These are phyloP conservation scores for Arthroderma sp. DNA, from an alignment of 2,329 filamentous ascomycete genomes.

Conservation along the genomic window DNA sequence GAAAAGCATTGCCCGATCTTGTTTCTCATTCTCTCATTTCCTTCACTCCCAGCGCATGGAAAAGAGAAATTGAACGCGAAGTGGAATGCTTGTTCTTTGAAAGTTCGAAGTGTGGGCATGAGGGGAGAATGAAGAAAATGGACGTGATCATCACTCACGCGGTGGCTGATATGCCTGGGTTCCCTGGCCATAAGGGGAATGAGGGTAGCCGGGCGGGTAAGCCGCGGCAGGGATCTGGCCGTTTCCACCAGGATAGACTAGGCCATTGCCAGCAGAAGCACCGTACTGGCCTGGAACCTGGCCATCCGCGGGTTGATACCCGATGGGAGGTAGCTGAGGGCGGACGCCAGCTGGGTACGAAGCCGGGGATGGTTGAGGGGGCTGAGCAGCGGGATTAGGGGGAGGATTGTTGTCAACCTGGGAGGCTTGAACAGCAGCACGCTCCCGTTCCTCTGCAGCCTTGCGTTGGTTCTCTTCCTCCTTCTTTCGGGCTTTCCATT, in stretches of 20 bases:
- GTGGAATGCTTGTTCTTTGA: neutral
- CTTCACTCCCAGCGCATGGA: neutral
- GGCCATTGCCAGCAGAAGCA: slow-evolving; percentile 37
- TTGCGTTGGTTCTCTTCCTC: slow-evolving; percentile 86
- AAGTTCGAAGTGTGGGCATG: neutral
- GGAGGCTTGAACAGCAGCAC: slow-evolving; percentile 45
- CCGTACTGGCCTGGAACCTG: slow-evolving; percentile 51
- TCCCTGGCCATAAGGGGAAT: slow-evolving; percentile 38
- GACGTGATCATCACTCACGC: slow-evolving; percentile 29
- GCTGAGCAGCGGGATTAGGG: slow-evolving; percentile 24
- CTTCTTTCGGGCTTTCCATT: slow-evolving; percentile 99
- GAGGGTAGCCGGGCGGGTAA: slow-evolving; percentile 36
- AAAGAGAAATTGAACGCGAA: neutral
- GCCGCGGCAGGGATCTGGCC: slow-evolving; percentile 30
- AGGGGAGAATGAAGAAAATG: slow-evolving; percentile 10
- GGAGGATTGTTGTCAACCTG: slow-evolving; percentile 34
- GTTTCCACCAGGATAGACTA: slow-evolving; percentile 36
- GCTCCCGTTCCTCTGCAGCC: slow-evolving; percentile 71
- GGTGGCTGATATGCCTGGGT: slow-evolving; percentile 38
- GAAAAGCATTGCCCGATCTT: neutral
- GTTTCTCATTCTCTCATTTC: slow-evolving; percentile 1
- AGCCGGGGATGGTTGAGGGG: slow-evolving; percentile 22
- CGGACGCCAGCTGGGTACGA: slow-evolving; percentile 39
- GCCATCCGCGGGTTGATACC: slow-evolving; percentile 49
- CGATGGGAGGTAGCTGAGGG: slow-evolving; percentile 61